A percentile compares a stretch with the other conserved stretches of the same genome.
Evolutionary conservation across 2,329 filamentous ascomycete species (phyloP).

Genomic region (Penicillium janthinellum): DNA sequence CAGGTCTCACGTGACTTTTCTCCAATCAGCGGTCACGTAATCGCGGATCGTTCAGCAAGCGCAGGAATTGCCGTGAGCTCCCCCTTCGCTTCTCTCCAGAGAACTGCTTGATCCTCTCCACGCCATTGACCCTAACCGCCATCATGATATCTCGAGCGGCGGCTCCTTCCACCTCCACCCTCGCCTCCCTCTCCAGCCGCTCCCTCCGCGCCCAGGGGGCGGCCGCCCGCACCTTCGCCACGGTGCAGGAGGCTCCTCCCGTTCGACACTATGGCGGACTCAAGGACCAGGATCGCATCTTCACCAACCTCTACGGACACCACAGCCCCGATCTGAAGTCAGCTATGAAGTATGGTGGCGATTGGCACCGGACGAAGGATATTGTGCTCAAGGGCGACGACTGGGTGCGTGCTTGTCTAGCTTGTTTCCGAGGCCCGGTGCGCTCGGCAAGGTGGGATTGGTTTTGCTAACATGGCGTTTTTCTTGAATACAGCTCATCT

Average conservation of each 20-base stretch:
- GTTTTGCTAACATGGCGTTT: slow-evolving; percentile 26
- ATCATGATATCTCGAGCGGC: slow-evolving; percentile 51
- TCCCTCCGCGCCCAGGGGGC: slow-evolving; percentile 44
- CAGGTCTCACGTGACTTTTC: slow-evolving; percentile 32
- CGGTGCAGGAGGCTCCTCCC: slow-evolving; percentile 67
- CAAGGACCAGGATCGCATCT: slow-evolving; percentile 96
- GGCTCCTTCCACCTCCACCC: slow-evolving; percentile 46
- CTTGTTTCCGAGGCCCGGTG: slow-evolving; percentile 2
- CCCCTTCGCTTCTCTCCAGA: slow-evolving; percentile 29
- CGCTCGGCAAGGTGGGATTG: slow-evolving; percentile 3
- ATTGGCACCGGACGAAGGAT: slow-evolving; percentile 99
- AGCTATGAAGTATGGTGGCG: slow-evolving; percentile 95
- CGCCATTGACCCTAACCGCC: slow-evolving; percentile 40
- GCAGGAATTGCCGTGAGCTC: slow-evolving; percentile 41
- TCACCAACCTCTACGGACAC: slow-evolving; percentile 96
- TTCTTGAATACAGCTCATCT: slow-evolving; percentile 70
- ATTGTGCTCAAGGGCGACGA: slow-evolving; percentile 96
- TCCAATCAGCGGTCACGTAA: slow-evolving; percentile 43
- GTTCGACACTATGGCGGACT: slow-evolving; percentile 78
- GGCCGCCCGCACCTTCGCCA: slow-evolving; percentile 70
- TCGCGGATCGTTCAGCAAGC: slow-evolving; percentile 44
- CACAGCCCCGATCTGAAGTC: slow-evolving; percentile 88
- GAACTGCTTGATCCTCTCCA: slow-evolving; percentile 27
- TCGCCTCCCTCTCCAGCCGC: slow-evolving; percentile 45
- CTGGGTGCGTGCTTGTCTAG: slow-evolving; percentile 59